Evolutionary conservation across 2,329 filamentous ascomycete genomes (phyloP).

Genomic region (Penicillium sumatraense): DNA sequence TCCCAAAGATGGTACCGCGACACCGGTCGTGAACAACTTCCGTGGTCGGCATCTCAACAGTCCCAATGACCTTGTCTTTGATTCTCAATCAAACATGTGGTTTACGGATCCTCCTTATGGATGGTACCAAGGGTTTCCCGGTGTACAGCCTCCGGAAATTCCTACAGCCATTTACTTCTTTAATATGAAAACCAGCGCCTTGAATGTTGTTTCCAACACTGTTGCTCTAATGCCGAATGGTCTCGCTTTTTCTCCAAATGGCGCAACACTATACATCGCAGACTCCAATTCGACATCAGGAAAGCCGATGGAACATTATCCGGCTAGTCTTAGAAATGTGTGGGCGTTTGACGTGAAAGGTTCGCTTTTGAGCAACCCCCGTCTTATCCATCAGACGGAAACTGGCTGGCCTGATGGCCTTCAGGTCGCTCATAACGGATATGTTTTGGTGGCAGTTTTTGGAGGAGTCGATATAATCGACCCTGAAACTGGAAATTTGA

Average conservation of each 20-base stretch:
- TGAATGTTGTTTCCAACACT: constrained; percentile 4
- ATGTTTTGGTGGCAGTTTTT: constrained; percentile 9
- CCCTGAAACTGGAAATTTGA: constrained; percentile 1
- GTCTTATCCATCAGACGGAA: constrained; percentile 10
- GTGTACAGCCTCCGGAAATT: constrained; percentile 8
- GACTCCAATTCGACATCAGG: constrained; percentile 14
- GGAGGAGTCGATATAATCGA: constrained; percentile 18
- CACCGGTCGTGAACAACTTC: constrained; percentile 12
- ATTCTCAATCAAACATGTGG: constrained; percentile 15
- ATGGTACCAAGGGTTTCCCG: constrained; percentile 11
- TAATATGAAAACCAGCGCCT: constrained; percentile 14
- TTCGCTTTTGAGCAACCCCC: constrained; percentile 8
- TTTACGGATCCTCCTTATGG: constrained; percentile 16
- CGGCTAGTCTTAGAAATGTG: constrained; percentile 11
- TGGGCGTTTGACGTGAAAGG: constrained; percentile 18
- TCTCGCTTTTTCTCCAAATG: constrained; percentile 9
- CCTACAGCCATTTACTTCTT: constrained; percentile 12
- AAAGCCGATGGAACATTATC: constrained; percentile 2
- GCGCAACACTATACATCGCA: constrained; percentile 10
- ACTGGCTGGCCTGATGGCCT: constrained; percentile 17
- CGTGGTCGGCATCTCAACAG: constrained; percentile 16
- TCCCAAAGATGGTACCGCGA: constrained; percentile 8
- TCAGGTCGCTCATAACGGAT: constrained; percentile 13
- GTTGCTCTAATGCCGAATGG: constrained; percentile 9
- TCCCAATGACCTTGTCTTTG: constrained; percentile 15